A percentile compares a stretch with the other conserved stretches of the same genome.
Evolutionary conservation across 148 eudicot genomes (phyloP).

Genomic region (Agrostemma githago): DNA sequence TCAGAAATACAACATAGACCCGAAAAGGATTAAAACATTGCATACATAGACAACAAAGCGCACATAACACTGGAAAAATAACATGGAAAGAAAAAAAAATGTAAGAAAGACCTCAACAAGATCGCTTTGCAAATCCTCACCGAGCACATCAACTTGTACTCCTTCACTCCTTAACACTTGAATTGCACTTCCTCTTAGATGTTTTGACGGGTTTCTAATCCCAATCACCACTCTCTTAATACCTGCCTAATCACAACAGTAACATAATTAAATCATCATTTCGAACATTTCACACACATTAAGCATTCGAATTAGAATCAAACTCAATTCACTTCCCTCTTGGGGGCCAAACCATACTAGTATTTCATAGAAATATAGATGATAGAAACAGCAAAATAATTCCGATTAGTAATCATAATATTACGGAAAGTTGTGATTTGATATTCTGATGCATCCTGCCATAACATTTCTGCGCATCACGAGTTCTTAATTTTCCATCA

Average conservation of each 20-base stretch:
- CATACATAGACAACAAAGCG: background rate
- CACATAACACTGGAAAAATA: background rate
- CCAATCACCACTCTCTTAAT: slow-evolving; percentile 83
- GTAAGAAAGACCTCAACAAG: slow-evolving; percentile 50
- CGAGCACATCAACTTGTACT: slow-evolving; percentile 86
- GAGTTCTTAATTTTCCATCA: background rate
- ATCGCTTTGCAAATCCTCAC: slow-evolving; percentile 69
- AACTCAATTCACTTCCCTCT: no score
- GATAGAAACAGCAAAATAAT: no score
- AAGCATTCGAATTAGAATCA: background rate
- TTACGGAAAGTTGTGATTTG: background rate
- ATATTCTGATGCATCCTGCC: background rate
- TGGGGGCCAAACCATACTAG: no score
- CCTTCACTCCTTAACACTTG: slow-evolving; percentile 71
- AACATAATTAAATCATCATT: background rate
- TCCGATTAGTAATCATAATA: background rate
- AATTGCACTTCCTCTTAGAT: slow-evolving; percentile 75
- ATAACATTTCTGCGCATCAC: no score
- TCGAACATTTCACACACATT: background rate
- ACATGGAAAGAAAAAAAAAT: background rate
- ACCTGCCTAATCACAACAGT: slow-evolving; percentile 58
- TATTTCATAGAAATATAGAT: no score
- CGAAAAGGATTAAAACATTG: background rate
- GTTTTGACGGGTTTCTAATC: slow-evolving; percentile 81
- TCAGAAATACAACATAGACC: background rate